Evolutionary conservation across 2,329 filamentous ascomycete genomes (phyloP).

Genomic region (Xylaria polymorpha): DNA sequence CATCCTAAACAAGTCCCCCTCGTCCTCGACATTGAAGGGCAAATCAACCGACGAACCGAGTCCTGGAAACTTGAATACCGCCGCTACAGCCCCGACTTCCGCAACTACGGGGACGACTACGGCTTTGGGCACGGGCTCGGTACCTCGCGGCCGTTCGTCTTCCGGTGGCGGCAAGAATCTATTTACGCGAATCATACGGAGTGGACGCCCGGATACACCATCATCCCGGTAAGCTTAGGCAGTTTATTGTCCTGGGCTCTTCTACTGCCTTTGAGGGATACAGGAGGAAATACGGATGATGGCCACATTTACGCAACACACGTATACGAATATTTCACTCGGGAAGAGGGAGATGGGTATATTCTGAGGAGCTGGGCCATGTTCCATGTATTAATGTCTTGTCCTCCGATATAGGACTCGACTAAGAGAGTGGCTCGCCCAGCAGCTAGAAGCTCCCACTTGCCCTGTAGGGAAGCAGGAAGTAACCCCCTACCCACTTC

Average conservation of each 20-base stretch:
- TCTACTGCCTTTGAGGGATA: background rate
- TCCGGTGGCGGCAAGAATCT: conserved; percentile 39
- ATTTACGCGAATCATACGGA: conserved; percentile 45
- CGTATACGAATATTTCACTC: background rate
- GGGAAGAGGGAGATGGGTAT: background rate
- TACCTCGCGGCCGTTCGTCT: conserved; percentile 33
- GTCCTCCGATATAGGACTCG: background rate
- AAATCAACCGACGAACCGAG: conserved; percentile 30
- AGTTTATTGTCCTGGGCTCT: background rate
- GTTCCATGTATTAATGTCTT: background rate
- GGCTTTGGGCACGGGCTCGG: conserved; percentile 4
- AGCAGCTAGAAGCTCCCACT: too few relatives aligned
- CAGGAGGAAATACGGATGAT: background rate
- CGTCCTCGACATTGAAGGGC: conserved; percentile 28
- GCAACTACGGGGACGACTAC: background rate
- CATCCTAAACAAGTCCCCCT: conserved; percentile 27
- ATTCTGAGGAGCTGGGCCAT: background rate
- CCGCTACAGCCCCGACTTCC: conserved; percentile 29
- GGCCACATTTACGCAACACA: background rate
- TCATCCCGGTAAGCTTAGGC: conserved; percentile 13
- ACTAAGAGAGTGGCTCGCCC: background rate
- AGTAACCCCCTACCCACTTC: background rate
- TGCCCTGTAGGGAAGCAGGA: too few relatives aligned
- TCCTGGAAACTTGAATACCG: conserved; percentile 17
- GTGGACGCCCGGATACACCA: conserved; percentile 42